These are phyloP conservation scores for Triangularia setosa DNA, from an alignment of 2,329 filamentous ascomycete genomes.

Conservation along the genomic window DNA sequence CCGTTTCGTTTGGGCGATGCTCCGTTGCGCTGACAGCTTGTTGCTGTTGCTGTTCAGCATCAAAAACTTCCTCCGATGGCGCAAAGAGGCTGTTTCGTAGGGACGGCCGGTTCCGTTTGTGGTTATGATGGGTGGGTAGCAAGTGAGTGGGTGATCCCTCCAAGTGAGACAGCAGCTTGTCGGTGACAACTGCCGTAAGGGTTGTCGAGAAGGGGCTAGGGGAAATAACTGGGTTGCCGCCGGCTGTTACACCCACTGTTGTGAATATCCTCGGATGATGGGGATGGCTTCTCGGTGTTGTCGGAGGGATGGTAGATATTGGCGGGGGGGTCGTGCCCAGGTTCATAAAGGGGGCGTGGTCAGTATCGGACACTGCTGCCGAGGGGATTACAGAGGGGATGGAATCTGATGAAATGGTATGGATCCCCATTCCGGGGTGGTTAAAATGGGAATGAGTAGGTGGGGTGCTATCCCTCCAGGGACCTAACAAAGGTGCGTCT, in stretches of 20 bases:
- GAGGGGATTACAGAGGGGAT: constrained; percentile 17
- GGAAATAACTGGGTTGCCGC: constrained; percentile 50
- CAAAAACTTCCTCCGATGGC: constrained; percentile 2
- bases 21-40: constrained; percentile 15
- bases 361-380: background rate
- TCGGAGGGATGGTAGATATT: background rate
- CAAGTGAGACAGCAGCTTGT: constrained; percentile 48
- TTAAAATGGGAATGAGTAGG: background rate
- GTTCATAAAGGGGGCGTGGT: background rate
- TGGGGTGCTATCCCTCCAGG: constrained; percentile 36
- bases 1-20: constrained; percentile 12
- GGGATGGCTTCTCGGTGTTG: constrained; percentile 7
- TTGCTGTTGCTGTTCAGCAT: constrained; percentile 7
- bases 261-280: constrained; percentile 20
- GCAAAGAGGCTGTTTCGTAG: constrained; percentile 47
- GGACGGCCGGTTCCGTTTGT: constrained; percentile 46
- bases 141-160: constrained; percentile 37
- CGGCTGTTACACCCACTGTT: constrained; percentile 28
- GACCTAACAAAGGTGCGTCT: constrained; percentile 38
- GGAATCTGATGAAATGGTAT: constrained; percentile 29
- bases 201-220: constrained; percentile 58
- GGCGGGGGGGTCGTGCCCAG: constrained; percentile 14
- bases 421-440: constrained; percentile 16
- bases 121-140: constrained; percentile 35
- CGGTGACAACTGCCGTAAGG: constrained; percentile 54